Percentiles rank a stretch among this genome's conserved stretches.
Evolutionary conservation across 331 rosid genomes (phyloP).

Genomic region (Malus hybrid): DNA sequence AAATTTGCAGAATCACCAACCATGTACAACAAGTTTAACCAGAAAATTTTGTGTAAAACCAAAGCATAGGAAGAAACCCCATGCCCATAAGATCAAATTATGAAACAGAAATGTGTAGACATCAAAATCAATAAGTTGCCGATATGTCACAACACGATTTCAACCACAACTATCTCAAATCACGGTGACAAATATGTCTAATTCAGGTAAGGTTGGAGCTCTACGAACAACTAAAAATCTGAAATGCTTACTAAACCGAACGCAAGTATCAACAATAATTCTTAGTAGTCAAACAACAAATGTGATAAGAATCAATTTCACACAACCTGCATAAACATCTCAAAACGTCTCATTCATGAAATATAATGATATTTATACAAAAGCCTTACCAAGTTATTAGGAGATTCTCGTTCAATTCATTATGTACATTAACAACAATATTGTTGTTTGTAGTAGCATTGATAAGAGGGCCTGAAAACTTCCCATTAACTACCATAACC

Average conservation of each 20-base stretch:
- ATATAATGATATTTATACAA: too few relatives aligned
- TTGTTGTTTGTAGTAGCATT: conserved; percentile 74
- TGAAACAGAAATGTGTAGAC: neutral
- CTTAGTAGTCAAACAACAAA: neutral
- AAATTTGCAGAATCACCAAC: conserved; percentile 5
- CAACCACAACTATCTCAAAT: neutral
- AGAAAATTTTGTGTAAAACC: neutral
- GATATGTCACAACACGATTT: neutral
- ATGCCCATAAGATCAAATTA: neutral
- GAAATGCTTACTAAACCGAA: neutral
- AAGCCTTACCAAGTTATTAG: too few relatives aligned
- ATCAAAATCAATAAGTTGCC: neutral
- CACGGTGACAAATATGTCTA: neutral
- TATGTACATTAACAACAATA: conserved; percentile 51
- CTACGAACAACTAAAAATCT: too few relatives aligned
- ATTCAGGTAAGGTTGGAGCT: too few relatives aligned
- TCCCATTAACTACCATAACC: conserved; percentile 66
- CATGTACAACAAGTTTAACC: neutral
- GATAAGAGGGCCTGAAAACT: conserved; percentile 69
- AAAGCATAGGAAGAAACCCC: neutral
- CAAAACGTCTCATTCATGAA: too few relatives aligned
- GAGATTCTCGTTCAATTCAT: conserved; percentile 22
- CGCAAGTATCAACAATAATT: neutral
- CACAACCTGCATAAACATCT: neutral
- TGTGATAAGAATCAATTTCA: neutral